phyloP scores from a whole-genome alignment of 768 basidiomycete genomes.

The Tricholoma flavovirens region DNA sequence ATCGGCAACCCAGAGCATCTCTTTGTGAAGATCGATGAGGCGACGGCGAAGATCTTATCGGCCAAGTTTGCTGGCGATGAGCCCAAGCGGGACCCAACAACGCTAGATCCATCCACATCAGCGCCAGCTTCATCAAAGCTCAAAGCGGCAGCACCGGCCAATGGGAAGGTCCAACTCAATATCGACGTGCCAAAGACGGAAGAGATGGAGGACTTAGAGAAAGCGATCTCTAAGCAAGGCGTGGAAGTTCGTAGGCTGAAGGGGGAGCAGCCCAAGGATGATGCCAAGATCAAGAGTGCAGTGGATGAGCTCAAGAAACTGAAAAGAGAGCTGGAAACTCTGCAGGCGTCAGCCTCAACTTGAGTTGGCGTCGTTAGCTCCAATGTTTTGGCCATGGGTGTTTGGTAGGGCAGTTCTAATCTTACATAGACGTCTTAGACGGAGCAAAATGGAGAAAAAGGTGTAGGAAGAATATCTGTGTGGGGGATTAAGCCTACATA shows the following conservation, averaged over 20 bases:
- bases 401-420: neutral
- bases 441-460: too few species aligned
- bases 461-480: too few species aligned
- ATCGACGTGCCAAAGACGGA: slow-evolving; percentile 59
- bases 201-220: slow-evolving; percentile 68
- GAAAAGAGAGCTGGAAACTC: slow-evolving; percentile 49
- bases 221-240: slow-evolving; percentile 72
- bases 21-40: slow-evolving; percentile 92
- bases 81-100: slow-evolving; percentile 29
- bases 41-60: slow-evolving; percentile 79
- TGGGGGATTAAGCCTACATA: too few species aligned
- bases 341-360: slow-evolving; percentile 32
- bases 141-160: slow-evolving; percentile 47
- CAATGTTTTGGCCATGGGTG: neutral
- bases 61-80: slow-evolving; percentile 69
- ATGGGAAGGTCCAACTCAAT: slow-evolving; percentile 33
- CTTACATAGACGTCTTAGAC: neutral
- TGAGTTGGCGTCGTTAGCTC: neutral
- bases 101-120: slow-evolving; percentile 34
- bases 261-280: slow-evolving; percentile 53
- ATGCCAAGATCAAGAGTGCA: slow-evolving; percentile 53
- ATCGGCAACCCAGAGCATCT: slow-evolving; percentile 85
- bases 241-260: slow-evolving; percentile 69
- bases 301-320: slow-evolving; percentile 61
- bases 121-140: slow-evolving; percentile 46